A percentile compares a stretch with the other conserved stretches of the same genome.
These are phyloP conservation scores for Taphrina wiesneri DNA, from an alignment of 1,139 yeast genomes.

Conservation along the genomic window DNA sequence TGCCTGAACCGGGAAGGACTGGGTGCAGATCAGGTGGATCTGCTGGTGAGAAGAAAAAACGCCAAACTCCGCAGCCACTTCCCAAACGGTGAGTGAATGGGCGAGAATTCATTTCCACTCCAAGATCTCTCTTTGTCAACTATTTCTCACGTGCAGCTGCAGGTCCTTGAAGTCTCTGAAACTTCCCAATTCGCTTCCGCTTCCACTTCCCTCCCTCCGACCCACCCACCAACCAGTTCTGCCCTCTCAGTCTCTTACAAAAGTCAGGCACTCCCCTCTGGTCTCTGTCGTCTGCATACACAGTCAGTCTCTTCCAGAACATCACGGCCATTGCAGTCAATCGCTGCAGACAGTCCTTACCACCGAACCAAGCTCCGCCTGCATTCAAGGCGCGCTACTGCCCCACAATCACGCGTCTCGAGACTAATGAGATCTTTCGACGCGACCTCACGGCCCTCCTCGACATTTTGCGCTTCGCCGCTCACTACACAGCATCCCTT, in stretches of 20 bases:
- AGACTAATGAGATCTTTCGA: slow-evolving; percentile 2
- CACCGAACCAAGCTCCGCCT: neutral
- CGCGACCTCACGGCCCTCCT: neutral
- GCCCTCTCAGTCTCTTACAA: no score
- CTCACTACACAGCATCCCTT: slow-evolving; percentile 2
- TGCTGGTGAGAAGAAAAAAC: neutral
- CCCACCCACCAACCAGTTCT: neutral
- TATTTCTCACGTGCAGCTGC: no score
- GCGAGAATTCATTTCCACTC: no score
- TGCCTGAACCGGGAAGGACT: no score
- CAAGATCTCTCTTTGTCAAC: no score
- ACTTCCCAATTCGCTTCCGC: no score
- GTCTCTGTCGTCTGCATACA: no score
- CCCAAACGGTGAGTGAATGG: neutral
- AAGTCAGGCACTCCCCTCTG: no score
- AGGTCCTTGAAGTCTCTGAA: no score
- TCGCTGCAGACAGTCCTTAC: neutral
- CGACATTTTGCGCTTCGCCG: neutral
- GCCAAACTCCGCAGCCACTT: neutral
- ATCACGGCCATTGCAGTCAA: neutral
- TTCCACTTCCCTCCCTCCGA: neutral
- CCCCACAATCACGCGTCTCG: slow-evolving; percentile 5
- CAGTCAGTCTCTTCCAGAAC: neutral
- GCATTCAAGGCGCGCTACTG: neutral
- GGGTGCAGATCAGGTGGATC: neutral